A percentile compares a stretch with the other conserved stretches of the same genome.
phyloP scores from a whole-genome alignment of 192 early-diverging fungal genomes.

The Entophlyctis luteolus region DNA sequence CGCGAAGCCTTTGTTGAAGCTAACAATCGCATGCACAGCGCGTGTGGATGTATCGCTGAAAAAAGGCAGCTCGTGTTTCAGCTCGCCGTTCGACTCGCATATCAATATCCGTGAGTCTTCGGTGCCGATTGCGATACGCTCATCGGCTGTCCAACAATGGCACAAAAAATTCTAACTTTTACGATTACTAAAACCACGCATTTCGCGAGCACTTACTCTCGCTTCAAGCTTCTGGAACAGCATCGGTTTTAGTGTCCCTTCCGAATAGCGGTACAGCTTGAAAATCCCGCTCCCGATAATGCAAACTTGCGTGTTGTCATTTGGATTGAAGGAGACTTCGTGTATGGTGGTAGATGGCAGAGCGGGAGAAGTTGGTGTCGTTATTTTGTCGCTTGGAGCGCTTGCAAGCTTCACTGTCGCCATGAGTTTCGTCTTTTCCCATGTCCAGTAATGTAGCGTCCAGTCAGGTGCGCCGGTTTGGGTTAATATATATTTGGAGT shows the following conservation, averaged over 20 bases:
- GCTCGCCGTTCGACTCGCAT: conserved; percentile 54
- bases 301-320: conserved; percentile 48
- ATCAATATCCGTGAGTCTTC: conserved; percentile 50
- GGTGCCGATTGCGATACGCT: conserved; percentile 46
- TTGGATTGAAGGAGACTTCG: conserved; percentile 54
- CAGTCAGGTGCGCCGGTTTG: conserved; percentile 56
- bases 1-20: conserved; percentile 47
- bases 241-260: conserved; percentile 45
- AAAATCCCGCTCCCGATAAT: conserved; percentile 55
- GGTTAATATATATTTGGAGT: conserved; percentile 55
- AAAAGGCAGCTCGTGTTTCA: conserved; percentile 40
- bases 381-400: conserved; percentile 10
- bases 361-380: background rate
- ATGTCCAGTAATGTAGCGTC: conserved; percentile 57
- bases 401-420: conserved; percentile 41
- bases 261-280: conserved; percentile 49
- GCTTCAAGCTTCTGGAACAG: conserved; percentile 44
- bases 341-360: conserved; percentile 39
- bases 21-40: conserved; percentile 31
- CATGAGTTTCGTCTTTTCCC: conserved; percentile 57
- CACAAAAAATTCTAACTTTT: conserved; percentile 42
- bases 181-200: background rate
- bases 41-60: background rate
- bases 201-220: conserved; percentile 30
- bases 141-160: conserved; percentile 51